These are phyloP conservation scores for Trichoderma arundinaceum DNA, from an alignment of 2,329 filamentous ascomycete genomes.

Conservation along the genomic window DNA sequence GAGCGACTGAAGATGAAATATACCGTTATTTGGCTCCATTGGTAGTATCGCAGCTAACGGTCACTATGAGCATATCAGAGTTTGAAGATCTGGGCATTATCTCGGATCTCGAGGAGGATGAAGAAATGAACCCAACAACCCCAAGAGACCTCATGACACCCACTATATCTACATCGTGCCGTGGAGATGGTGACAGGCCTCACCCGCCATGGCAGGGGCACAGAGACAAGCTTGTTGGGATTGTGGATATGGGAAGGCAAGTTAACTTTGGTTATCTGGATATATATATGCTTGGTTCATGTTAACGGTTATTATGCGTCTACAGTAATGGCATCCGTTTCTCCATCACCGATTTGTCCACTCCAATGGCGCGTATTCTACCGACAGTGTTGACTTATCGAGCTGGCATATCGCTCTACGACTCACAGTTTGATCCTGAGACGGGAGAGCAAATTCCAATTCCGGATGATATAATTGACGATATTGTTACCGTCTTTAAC, in stretches of 20 bases:
- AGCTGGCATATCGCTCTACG: slow-evolving; percentile 43
- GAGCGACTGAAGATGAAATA: background rate
- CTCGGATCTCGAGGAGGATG: slow-evolving; percentile 16
- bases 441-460: slow-evolving; percentile 43
- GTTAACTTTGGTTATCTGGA: background rate
- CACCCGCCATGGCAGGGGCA: slow-evolving; percentile 43
- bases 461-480: slow-evolving; percentile 39
- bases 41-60: background rate
- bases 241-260: slow-evolving; percentile 48
- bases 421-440: slow-evolving; percentile 42
- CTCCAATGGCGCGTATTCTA: slow-evolving; percentile 64
- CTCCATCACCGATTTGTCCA: slow-evolving; percentile 57
- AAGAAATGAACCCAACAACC: background rate
- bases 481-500: slow-evolving; percentile 39
- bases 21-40: background rate
- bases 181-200: background rate
- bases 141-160: background rate
- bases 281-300: background rate
- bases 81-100: slow-evolving; percentile 28
- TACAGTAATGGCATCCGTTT: slow-evolving; percentile 73
- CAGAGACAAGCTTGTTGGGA: slow-evolving; percentile 40
- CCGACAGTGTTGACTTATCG: slow-evolving; percentile 51
- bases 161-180: background rate
- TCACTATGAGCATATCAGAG: slow-evolving; percentile 16
- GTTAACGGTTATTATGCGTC: slow-evolving; percentile 22